Base-by-base conservation (phyloP, 331 rosid genomes). In the Rhamnella rubrinervis region DNA sequence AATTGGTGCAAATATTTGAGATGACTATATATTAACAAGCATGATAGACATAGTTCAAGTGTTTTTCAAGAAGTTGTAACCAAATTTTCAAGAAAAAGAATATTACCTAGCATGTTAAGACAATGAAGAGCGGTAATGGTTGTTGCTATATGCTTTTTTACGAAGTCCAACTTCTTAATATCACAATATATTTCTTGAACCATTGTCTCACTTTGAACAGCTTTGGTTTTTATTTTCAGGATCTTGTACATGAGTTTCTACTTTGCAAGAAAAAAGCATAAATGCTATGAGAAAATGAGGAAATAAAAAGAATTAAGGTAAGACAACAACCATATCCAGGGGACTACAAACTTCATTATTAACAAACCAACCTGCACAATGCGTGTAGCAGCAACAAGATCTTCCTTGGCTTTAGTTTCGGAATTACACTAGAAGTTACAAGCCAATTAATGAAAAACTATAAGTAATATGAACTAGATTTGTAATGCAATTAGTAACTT, bases 91-190 rank as follows among this genome's bases (percentile, higher is more conserved):
- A 61, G n/a, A n/a, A 37, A 14, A 67, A 25, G 47, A 57, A 62
- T 73, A n/a, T 65, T 71, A 91, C 97, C 99, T 8, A 95, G 89
- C 99, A 95, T 95, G 64, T 92, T 95, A 49, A 95, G 96, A 65
- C 99, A 96, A 80, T 95, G 97, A 77, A 95, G 99, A 56, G 97
- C 99, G 38, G 99, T 95, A 68, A 95, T 95, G 1, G 97, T 95
- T 4, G 96, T 95, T 46, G 99, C 91, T 80, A 95, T 89, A 74
- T 95, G 99, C 87, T 95, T 95, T 93, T 95, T 95, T 1, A 97
- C 99, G 74, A 91, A 95, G 74, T 91, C 99, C 68, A 95, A 78
- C 82, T 95, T 95, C 88, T 95, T 95, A 75, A 95, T 95, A 67
- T 95, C 99, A 8, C 99, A 91, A 62, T 97, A 95, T 72, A 95